phyloP scores from a whole-genome alignment of 2,329 filamentous ascomycete genomes.

The Diaporthe australafricana region DNA sequence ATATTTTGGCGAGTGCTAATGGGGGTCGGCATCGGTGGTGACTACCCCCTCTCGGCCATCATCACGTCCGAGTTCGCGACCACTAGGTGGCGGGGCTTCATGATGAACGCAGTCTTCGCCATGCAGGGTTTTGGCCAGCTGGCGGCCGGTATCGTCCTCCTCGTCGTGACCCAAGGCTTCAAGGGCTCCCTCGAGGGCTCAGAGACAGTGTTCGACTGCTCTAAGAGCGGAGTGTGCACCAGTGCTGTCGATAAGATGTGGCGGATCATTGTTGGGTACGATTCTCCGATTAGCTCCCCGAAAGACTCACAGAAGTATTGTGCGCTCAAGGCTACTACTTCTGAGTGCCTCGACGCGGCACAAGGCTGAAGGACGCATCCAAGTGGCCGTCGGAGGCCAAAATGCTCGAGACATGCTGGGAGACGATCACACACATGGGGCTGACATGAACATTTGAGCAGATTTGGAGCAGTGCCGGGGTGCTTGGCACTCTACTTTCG shows the following conservation, averaged over 20 bases:
- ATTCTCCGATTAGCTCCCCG: neutral
- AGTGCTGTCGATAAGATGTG: conserved; percentile 88
- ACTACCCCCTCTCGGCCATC: conserved; percentile 85
- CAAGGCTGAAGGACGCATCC: too few species aligned
- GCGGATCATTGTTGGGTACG: conserved; percentile 75
- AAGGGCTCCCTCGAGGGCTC: conserved; percentile 69
- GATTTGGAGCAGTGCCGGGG: conserved; percentile 83
- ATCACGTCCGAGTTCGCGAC: conserved; percentile 89
- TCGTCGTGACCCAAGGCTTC: conserved; percentile 80
- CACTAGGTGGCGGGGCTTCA: conserved; percentile 85
- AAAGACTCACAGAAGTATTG: neutral
- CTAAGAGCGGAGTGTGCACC: conserved; percentile 64
- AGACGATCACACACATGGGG: neutral
- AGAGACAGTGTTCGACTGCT: conserved; percentile 65
- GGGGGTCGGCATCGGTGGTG: conserved; percentile 78
- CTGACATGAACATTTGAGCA: neutral
- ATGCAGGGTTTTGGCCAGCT: conserved; percentile 91
- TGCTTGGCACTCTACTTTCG: conserved; percentile 86
- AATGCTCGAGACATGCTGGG: neutral
- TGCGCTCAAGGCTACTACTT: too few species aligned
- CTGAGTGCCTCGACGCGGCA: too few species aligned
- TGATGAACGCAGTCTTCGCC: conserved; percentile 88
- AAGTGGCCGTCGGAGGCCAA: neutral
- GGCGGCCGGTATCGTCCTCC: conserved; percentile 77
- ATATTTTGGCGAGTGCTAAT: conserved; percentile 87